Conservation (phyloP, 2,329 filamentous ascomycete genomes). For the Colletotrichum sp. region DNA sequence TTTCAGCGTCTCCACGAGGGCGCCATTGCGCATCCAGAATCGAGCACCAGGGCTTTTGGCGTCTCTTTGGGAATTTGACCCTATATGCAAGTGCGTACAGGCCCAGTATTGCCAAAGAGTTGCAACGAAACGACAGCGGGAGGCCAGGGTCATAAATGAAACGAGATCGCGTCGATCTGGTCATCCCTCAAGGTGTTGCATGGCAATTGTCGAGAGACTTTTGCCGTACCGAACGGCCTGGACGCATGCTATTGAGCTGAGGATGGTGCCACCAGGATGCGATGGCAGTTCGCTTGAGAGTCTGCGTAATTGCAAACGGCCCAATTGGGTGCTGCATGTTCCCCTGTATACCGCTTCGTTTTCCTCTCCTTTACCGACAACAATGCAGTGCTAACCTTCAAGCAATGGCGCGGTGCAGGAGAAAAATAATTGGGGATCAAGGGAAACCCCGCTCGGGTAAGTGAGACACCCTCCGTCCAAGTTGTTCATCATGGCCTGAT, state of each 20-base stretch:
- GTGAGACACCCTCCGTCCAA: conserved; percentile 11
- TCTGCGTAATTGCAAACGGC: neutral
- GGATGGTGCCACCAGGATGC: neutral
- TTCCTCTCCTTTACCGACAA: neutral
- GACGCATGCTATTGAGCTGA: neutral
- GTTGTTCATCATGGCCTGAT: conserved; percentile 11
- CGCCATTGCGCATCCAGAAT: neutral
- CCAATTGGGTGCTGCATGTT: neutral
- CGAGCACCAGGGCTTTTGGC: neutral
- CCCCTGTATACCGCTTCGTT: neutral
- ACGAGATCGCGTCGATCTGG: neutral
- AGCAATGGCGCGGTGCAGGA: neutral
- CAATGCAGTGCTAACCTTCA: neutral
- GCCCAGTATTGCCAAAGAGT: neutral
- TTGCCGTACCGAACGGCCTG: neutral
- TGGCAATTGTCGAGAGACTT: neutral
- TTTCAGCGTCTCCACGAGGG: neutral
- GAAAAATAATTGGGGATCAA: neutral
- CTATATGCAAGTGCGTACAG: neutral
- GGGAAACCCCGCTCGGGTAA: conserved; percentile 9
- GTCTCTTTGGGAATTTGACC: neutral
- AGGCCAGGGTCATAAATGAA: neutral
- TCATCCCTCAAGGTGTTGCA: neutral
- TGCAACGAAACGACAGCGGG: neutral
- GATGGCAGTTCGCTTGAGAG: neutral